These are phyloP conservation scores for Moelleriella libera DNA, from an alignment of 2,329 filamentous ascomycete species.

Conservation along the genomic window DNA sequence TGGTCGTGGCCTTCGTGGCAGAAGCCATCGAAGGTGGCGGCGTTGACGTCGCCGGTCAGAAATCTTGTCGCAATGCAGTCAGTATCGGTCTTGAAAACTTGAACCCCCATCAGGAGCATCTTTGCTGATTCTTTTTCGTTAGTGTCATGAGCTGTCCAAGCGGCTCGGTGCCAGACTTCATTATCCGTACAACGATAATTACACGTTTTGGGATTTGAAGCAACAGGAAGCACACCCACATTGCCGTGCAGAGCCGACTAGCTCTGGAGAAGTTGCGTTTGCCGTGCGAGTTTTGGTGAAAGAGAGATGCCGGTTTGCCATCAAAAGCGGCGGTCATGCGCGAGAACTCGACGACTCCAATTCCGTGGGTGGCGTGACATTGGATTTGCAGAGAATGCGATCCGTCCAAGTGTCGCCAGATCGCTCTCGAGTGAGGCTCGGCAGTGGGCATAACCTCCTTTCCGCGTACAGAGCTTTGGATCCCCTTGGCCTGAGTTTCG, in stretches of 20 bases:
- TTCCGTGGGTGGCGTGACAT: constrained; percentile 19
- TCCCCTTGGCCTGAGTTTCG: constrained; percentile 17
- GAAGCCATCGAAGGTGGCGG: too few species aligned
- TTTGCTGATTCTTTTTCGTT: too few species aligned
- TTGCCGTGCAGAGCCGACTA: background rate
- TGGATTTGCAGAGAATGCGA: constrained; percentile 24
- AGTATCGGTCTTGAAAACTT: too few species aligned
- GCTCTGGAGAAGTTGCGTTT: background rate
- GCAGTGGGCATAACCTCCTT: constrained; percentile 25
- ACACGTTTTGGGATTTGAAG: background rate
- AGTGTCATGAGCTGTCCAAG: background rate
- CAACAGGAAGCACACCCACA: background rate
- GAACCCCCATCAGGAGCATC: too few species aligned
- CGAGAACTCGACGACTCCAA: constrained; percentile 14
- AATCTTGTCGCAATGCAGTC: too few species aligned
- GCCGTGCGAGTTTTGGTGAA: background rate
- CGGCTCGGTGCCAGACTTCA: background rate
- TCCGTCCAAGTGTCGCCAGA: constrained; percentile 16
- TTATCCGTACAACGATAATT: background rate
- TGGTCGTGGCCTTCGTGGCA: too few species aligned
- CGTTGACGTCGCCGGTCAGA: too few species aligned
- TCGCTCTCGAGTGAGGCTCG: constrained; percentile 20
- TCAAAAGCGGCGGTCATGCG: background rate
- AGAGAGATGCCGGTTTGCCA: background rate
- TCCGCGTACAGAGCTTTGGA: constrained; percentile 26